Evolutionary conservation across 2,329 filamentous ascomycete genomes (phyloP), one percentile per base, ranked within the genome.

Genomic region (Arthrobotrys pseudoclavata): DNA sequence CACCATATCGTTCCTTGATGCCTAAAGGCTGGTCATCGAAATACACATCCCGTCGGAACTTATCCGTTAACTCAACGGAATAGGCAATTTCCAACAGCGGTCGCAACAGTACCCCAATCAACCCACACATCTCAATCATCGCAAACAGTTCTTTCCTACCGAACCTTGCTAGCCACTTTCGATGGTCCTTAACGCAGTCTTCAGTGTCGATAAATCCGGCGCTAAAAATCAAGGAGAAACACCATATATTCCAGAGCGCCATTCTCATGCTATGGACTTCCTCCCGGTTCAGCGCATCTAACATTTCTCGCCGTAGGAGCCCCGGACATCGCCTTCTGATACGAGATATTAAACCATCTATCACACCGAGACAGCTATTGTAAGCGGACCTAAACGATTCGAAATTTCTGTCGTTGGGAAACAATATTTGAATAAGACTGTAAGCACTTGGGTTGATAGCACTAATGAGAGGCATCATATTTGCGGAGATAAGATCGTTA

Each of bases 231-330:
- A 76, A 26, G 40, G 66, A 70, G 63, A 76, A 76, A 31, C 72
- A 76, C 72, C 72, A 76, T 31, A 76, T 76, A 53, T 76, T 76
- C 72, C 72, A 76, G 13, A 76, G 72, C 22, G 72, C 72, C 66
- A 70, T 61, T 22, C 72, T 70, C 72, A 76, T 76, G 20, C 72
- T 76, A 15, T 48, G 47, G 22, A 70, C 66, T 29, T 76, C 72
- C 1, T 76, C 72, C 13, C 61, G 55, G 29, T 76, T 76, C 18
- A 76, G 26, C 9, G 72, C 57, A 40, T 76, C 72, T 10, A 76
- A 18, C 72, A 76, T 76, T 48, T 76, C 72, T 29, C 72, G 37
- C 31, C 72, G 66, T 34, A 76, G 29, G 15, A 76, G 48, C 6
- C 72, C 72, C 1, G 72, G 72, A 15, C 72, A 76, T 34, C 72